Percentiles rank a stretch among this genome's conserved stretches.
phyloP scores from a whole-genome alignment of 495 filamentous ascomycete species.

The Trichoderma virens region DNA sequence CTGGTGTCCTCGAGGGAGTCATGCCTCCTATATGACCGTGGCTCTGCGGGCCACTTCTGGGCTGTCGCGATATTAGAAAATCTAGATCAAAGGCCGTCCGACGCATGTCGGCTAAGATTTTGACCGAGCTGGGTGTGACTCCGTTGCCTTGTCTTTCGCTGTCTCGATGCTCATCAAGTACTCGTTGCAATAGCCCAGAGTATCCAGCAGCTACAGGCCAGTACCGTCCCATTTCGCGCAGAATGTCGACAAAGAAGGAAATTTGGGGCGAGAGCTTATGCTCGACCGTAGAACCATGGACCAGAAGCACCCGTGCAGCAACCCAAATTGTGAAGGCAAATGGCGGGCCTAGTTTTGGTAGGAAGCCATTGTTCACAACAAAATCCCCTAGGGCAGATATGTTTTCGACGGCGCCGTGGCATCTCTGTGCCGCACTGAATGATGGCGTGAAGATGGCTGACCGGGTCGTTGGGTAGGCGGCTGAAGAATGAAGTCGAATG shows the following conservation, averaged over 20 bases:
- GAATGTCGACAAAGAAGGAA: slow-evolving; percentile 68
- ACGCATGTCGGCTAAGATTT: slow-evolving; percentile 84
- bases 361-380: slow-evolving; percentile 62
- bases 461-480: slow-evolving; percentile 79
- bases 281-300: slow-evolving; percentile 81
- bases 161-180: slow-evolving; percentile 76
- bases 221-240: slow-evolving; percentile 68
- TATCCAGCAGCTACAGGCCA: slow-evolving; percentile 83
- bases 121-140: slow-evolving; percentile 71
- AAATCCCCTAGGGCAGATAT: slow-evolving; percentile 68
- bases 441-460: slow-evolving; percentile 82
- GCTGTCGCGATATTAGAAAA: slow-evolving; percentile 77
- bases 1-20: slow-evolving; percentile 52
- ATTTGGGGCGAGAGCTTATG: slow-evolving; percentile 72
- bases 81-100: slow-evolving; percentile 80
- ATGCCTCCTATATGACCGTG: slow-evolving; percentile 34
- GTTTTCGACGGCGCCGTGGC: slow-evolving; percentile 74
- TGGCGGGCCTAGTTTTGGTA: slow-evolving; percentile 74
- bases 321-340: slow-evolving; percentile 92
- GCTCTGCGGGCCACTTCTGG: slow-evolving; percentile 40
- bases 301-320: slow-evolving; percentile 74
- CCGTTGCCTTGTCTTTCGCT: slow-evolving; percentile 66
- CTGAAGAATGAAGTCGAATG: slow-evolving; percentile 85
- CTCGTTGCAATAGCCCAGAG: slow-evolving; percentile 67
- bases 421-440: slow-evolving; percentile 72